Evolutionary conservation across 2,329 filamentous ascomycete species (phyloP).

Genomic region (Phialophora macrospora): DNA sequence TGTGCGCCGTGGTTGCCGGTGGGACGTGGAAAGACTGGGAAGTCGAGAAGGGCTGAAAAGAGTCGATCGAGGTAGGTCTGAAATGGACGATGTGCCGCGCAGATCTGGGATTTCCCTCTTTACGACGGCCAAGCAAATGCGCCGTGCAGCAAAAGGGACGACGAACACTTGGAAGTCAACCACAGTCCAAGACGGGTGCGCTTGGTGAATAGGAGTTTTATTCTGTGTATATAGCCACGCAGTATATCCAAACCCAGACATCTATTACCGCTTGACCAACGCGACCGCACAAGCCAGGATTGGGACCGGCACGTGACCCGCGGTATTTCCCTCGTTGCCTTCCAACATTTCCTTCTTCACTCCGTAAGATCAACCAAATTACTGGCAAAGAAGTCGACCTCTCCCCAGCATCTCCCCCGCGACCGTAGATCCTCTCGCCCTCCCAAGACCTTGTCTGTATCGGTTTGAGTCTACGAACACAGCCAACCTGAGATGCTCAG

Average conservation of each 20-base stretch:
- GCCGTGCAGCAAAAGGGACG: constrained; percentile 10
- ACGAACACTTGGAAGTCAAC: neutral
- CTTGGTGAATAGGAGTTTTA: neutral
- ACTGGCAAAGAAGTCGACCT: neutral
- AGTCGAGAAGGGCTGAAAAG: constrained; percentile 13
- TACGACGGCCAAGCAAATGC: constrained; percentile 28
- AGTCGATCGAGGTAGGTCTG: constrained; percentile 12
- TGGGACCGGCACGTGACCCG: neutral
- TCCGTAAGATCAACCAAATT: neutral
- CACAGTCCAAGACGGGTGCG: neutral
- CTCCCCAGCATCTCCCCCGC: neutral
- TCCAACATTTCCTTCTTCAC: neutral
- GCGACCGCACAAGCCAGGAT: neutral
- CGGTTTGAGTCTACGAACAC: neutral
- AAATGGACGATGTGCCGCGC: constrained; percentile 20
- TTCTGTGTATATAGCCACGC: neutral
- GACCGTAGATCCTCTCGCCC: neutral
- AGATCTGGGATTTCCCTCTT: constrained; percentile 27
- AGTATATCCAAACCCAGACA: neutral
- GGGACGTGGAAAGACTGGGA: neutral
- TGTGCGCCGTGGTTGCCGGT: neutral
- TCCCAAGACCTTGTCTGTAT: constrained; percentile 12
- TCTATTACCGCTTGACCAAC: constrained; percentile 2
- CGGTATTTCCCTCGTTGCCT: neutral
- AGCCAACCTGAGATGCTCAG: constrained; percentile 35